A percentile compares a stretch with the other conserved stretches of the same genome.
phyloP scores from a whole-genome alignment of 2,329 filamentous ascomycete species.

The Fonsecaea nubica region DNA sequence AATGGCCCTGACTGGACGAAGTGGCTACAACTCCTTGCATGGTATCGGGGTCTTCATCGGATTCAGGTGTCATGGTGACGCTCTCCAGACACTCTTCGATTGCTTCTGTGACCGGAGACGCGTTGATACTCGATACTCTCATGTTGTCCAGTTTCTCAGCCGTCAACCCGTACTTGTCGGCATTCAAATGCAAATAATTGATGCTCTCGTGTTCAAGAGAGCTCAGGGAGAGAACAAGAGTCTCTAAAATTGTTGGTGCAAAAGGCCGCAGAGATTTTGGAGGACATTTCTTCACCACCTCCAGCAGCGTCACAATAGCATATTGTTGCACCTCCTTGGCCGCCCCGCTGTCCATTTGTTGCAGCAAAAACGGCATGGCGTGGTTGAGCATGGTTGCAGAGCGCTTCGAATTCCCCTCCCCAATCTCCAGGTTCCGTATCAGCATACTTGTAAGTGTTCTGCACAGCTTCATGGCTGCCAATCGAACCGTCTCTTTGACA shows the following conservation, averaged over 20 bases:
- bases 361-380: slow-evolving; percentile 88
- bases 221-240: slow-evolving; percentile 80
- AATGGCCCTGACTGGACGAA: background rate
- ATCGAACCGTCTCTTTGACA: slow-evolving; percentile 88
- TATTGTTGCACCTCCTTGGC: slow-evolving; percentile 87
- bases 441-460: slow-evolving; percentile 83
- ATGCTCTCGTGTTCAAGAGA: slow-evolving; percentile 87
- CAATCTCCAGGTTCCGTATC: slow-evolving; percentile 82
- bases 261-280: slow-evolving; percentile 80
- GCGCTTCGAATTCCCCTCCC: slow-evolving; percentile 68
- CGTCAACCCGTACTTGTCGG: slow-evolving; percentile 80
- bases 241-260: slow-evolving; percentile 79
- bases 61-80: slow-evolving; percentile 69
- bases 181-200: slow-evolving; percentile 91
- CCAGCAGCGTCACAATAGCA: slow-evolving; percentile 79
- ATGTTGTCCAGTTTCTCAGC: slow-evolving; percentile 90
- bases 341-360: slow-evolving; percentile 78
- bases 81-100: slow-evolving; percentile 88
- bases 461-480: slow-evolving; percentile 80
- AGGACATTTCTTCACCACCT: slow-evolving; percentile 84
- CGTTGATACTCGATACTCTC: slow-evolving; percentile 78
- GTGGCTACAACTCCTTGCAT: slow-evolving; percentile 35
- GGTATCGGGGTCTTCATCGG: slow-evolving; percentile 16
- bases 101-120: slow-evolving; percentile 88
- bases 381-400: slow-evolving; percentile 81